phyloP scores from a whole-genome alignment of 495 filamentous ascomycete genomes.

The Aspergillus haitiensis region DNA sequence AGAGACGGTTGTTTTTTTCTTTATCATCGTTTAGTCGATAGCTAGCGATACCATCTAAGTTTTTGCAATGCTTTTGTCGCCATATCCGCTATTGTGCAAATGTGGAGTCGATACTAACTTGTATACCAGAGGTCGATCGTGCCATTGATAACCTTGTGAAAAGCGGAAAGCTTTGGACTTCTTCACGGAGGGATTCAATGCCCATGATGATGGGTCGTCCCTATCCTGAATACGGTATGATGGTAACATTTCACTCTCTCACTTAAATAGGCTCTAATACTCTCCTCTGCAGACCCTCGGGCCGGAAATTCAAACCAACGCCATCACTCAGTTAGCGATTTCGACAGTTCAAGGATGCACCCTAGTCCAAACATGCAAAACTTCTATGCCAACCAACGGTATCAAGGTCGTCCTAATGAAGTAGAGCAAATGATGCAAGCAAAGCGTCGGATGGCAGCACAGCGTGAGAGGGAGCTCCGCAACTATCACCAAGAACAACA shows the following conservation, averaged over 20 bases:
- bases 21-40: too few relatives aligned
- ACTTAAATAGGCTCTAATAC: conserved; percentile 29
- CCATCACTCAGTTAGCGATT: conserved; percentile 86
- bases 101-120: conserved; percentile 29
- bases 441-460: conserved; percentile 97
- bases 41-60: too few relatives aligned
- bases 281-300: conserved; percentile 48
- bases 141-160: conserved; percentile 94
- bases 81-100: not conserved
- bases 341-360: conserved; percentile 70
- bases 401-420: conserved; percentile 88
- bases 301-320: conserved; percentile 51
- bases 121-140: conserved; percentile 83
- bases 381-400: conserved; percentile 92
- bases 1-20: too few relatives aligned
- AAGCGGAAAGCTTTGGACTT: conserved; percentile 87
- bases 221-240: conserved; percentile 60
- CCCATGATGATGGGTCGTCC: conserved; percentile 65
- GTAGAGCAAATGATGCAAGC: conserved; percentile 98
- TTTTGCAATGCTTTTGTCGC: too few relatives aligned
- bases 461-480: conserved; percentile 97
- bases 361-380: conserved; percentile 81
- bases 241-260: conserved; percentile 5
- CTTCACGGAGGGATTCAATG: conserved; percentile 83
- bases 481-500: conserved; percentile 99